A percentile compares a stretch with the other conserved stretches of the same genome.
Conservation (phyloP, 208 protist genomes). For the Porcisia deanei region DNA sequence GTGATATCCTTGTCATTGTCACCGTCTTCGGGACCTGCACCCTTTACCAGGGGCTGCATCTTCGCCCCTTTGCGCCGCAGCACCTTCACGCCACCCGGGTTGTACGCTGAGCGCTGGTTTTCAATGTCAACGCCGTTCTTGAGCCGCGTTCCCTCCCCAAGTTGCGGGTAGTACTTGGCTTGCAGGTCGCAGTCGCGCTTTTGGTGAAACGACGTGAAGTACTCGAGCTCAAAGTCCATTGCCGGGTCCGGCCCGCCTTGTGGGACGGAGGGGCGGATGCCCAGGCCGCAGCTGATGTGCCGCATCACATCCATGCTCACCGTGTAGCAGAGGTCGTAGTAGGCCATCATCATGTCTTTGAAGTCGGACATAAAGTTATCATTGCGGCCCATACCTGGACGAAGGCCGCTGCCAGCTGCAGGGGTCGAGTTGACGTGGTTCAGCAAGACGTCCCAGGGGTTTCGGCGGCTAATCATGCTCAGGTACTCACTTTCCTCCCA, state of each 20-base stretch:
- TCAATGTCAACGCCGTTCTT: constrained; percentile 57
- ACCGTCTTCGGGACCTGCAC: constrained; percentile 4
- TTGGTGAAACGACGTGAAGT: constrained; percentile 75
- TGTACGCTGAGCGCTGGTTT: constrained; percentile 48
- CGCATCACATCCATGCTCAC: constrained; percentile 84
- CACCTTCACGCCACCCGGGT: constrained; percentile 74
- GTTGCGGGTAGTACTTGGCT: constrained; percentile 84
- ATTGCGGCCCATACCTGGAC: constrained; percentile 27
- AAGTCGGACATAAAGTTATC: constrained; percentile 89
- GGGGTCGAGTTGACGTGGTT: constrained; percentile 52
- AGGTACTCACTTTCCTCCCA: constrained; percentile 77
- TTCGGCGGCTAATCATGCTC: constrained; percentile 67
- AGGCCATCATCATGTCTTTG: constrained; percentile 83
- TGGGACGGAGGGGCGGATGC: constrained; percentile 73
- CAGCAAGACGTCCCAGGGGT: constrained; percentile 81
- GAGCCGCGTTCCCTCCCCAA: constrained; percentile 48
- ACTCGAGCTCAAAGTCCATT: constrained; percentile 77
- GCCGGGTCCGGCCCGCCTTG: constrained; percentile 60
- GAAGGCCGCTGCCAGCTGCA: neutral
- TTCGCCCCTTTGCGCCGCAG: constrained; percentile 74
- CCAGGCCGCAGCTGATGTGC: constrained; percentile 85
- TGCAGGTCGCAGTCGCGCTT: constrained; percentile 86
- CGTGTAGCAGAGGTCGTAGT: constrained; percentile 81
- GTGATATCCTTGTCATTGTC: constrained; percentile 29
- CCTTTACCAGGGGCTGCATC: constrained; percentile 45